Base-by-base conservation (phyloP, 495 filamentous ascomycete genomes). In the Astrocystis sublimbata region DNA sequence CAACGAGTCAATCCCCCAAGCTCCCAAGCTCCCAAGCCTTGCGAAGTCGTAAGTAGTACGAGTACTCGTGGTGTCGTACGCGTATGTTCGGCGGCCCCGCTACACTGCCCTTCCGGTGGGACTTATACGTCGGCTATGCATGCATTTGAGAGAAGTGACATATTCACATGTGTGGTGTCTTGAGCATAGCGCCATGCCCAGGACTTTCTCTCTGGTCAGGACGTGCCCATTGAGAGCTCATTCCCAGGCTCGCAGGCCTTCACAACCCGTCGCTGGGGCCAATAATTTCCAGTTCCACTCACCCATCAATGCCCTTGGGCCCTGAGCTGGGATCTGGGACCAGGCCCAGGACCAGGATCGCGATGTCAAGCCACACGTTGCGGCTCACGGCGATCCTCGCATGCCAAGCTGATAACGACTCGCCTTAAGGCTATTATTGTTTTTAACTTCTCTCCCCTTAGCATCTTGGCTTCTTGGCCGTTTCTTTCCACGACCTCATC, bases 401-500 rank as follows among this genome's bases (percentile, higher is more conserved):
- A 57, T 57, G 54, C 54, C 40, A 57, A 57, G 54, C 15, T 57
- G 54, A 57, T 57, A 57, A 57, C 38, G 26, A 43, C 12, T 26
- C 21, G 33, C 28, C 54, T 45, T 57, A 23, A 40, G 24, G 35
- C 28, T 30, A 17, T 45, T 19, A 28, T 12, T 45, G 30, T 41
- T 56, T 56, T 56, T 23, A 23, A 23, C 19, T 24, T 3, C 9
- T 26, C 19, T 43, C 21, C 35, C 31, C 43, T 59, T 59, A 43
- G 55, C 55, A 30, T n/a, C 55, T 30, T 42, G n/a, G 26, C 40
- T 4, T 26, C 40, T 57, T 57, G 54, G 54, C 54, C 8, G 15
- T 45, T 33, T 57, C 26, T 43, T 43, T 57, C 40, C 9, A 57
- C 54, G 40, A 57, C 54, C 54, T 43, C 38, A n/a, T n/a, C n/a